Conservation (phyloP, 148 eudicot species). For the Chenopodium quinoa region DNA sequence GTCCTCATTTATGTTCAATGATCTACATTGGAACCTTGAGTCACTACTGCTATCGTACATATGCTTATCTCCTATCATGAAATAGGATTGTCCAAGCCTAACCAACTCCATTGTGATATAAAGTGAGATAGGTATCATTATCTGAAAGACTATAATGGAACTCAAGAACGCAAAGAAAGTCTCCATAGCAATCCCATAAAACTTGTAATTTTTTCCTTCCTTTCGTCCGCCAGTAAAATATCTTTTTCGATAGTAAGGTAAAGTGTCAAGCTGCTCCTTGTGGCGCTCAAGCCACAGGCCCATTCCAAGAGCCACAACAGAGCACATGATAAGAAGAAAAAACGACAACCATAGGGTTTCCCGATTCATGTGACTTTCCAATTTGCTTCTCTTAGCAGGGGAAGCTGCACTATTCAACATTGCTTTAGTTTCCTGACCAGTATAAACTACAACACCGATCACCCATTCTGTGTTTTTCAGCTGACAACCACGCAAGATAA, state of each 20-base stretch:
- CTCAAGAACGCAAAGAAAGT: slow-evolving; percentile 88
- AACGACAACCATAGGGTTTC: slow-evolving; percentile 87
- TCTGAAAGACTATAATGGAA: slow-evolving; percentile 91
- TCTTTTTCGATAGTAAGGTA: slow-evolving; percentile 82
- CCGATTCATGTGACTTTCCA: slow-evolving; percentile 85
- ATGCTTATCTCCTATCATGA: slow-evolving; percentile 87
- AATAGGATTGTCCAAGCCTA: slow-evolving; percentile 91
- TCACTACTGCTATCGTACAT: slow-evolving; percentile 63
- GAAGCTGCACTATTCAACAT: slow-evolving; percentile 92
- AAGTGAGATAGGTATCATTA: slow-evolving; percentile 93
- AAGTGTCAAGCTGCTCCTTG: slow-evolving; percentile 59
- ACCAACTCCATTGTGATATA: slow-evolving; percentile 97
- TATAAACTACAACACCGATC: slow-evolving; percentile 87
- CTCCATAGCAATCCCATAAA: slow-evolving; percentile 86
- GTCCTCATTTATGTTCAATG: slow-evolving; percentile 96
- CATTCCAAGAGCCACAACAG: slow-evolving; percentile 87
- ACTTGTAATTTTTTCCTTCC: slow-evolving; percentile 55
- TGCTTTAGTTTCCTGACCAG: slow-evolving; percentile 98
- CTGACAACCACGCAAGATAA: slow-evolving; percentile 95
- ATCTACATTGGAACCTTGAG: slow-evolving; percentile 95
- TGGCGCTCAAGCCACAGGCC: slow-evolving; percentile 79
- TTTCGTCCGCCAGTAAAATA: slow-evolving; percentile 49
- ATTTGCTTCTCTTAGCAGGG: slow-evolving; percentile 85
- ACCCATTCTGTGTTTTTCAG: slow-evolving; percentile 93
- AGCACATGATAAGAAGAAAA: slow-evolving; percentile 83